Evolutionary conservation across 2,329 filamentous ascomycete species (phyloP).

Genomic region (Paecilomyces formosus): DNA sequence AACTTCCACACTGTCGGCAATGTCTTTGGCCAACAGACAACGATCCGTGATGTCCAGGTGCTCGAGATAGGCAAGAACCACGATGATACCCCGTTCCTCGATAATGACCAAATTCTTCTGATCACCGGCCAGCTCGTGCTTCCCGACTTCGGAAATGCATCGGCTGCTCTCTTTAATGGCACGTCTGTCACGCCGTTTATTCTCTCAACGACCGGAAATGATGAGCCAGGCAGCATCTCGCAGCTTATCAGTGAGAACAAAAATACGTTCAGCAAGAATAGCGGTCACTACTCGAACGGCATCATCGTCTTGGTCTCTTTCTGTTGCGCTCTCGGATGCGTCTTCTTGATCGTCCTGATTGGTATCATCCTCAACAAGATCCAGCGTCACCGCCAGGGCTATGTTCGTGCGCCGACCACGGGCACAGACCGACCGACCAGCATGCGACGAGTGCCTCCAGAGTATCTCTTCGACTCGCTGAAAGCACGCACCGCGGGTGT

Average conservation of each 20-base stretch:
- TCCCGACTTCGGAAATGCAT: slow-evolving; percentile 68
- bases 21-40: slow-evolving; percentile 56
- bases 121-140: slow-evolving; percentile 77
- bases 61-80: slow-evolving; percentile 66
- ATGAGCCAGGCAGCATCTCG: slow-evolving; percentile 64
- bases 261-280: slow-evolving; percentile 60
- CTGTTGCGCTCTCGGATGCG: slow-evolving; percentile 39
- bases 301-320: slow-evolving; percentile 41
- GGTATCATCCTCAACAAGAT: slow-evolving; percentile 42
- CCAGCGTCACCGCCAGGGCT: slow-evolving; percentile 40
- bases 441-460: slow-evolving; percentile 39
- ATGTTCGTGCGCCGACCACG: slow-evolving; percentile 36
- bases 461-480: slow-evolving; percentile 38
- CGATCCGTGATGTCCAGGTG: slow-evolving; percentile 73
- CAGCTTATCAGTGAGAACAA: slow-evolving; percentile 76
- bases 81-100: slow-evolving; percentile 55
- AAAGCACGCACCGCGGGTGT: slow-evolving; percentile 26
- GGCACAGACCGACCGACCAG: slow-evolving; percentile 40
- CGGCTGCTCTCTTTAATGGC: slow-evolving; percentile 83
- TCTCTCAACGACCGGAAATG: slow-evolving; percentile 62
- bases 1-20: slow-evolving; percentile 61
- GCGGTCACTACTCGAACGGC: slow-evolving; percentile 33
- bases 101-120: slow-evolving; percentile 64
- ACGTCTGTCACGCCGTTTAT: slow-evolving; percentile 70
- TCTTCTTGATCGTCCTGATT: slow-evolving; percentile 41